Conservation (phyloP, 116 monocot species). For the Zostera marina region DNA sequence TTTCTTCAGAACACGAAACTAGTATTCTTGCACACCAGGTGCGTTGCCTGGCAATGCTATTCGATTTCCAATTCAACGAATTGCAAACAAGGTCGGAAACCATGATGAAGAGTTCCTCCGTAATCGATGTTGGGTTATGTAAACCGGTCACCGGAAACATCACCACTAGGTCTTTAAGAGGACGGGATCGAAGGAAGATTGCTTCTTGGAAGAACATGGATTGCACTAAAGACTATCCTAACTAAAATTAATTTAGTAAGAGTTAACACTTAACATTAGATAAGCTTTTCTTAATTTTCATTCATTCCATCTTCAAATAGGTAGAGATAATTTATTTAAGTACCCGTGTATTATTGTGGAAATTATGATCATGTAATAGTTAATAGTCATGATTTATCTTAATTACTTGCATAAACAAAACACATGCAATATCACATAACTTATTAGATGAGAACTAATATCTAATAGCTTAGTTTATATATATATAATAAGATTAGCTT, state of each 20-base stretch:
- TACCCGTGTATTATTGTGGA: too few species aligned
- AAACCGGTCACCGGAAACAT: constrained; percentile 42
- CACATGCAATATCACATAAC: too few species aligned
- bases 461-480: too few species aligned
- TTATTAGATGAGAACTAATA: too few species aligned
- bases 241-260: constrained; percentile 1
- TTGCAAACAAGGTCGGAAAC: constrained; percentile 8
- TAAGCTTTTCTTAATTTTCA: too few species aligned
- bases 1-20: constrained; percentile 29
- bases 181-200: constrained; percentile 82
- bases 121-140: constrained; percentile 58
- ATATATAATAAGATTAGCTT: too few species aligned
- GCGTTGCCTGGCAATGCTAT: constrained; percentile 70
- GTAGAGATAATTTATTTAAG: too few species aligned
- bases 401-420: too few species aligned
- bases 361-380: too few species aligned
- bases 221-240: constrained; percentile 33
- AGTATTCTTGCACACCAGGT: constrained; percentile 64
- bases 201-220: constrained; percentile 50
- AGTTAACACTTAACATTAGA: too few species aligned
- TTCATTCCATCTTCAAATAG: too few species aligned
- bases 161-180: constrained; percentile 51
- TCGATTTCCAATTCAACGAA: constrained; percentile 58
- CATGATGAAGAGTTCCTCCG: constrained; percentile 24
- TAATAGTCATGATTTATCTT: too few species aligned